phyloP scores from a whole-genome alignment of 164 flowering plant species.

The Stephania japonica region DNA sequence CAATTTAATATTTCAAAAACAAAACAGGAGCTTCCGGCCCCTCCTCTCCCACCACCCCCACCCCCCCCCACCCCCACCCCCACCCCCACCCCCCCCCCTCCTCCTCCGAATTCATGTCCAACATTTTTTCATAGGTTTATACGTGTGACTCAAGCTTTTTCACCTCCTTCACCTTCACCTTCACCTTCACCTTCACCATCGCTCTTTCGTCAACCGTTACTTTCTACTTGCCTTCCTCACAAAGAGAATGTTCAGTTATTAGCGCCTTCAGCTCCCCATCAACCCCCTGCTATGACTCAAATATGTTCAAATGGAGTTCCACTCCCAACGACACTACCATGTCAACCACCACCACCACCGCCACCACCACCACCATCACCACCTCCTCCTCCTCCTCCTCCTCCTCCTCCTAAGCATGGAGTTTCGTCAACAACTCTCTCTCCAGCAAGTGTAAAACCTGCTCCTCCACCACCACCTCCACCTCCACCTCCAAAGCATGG shows the following conservation, averaged over 20 bases:
- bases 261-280: slow-evolving; percentile 9
- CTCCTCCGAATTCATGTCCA: no score
- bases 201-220: neutral
- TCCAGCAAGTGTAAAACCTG: slow-evolving; percentile 10
- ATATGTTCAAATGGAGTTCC: slow-evolving; percentile 8
- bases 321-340: slow-evolving; percentile 16
- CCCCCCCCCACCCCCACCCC: slow-evolving; percentile 21
- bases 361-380: slow-evolving; percentile 28
- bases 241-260: neutral
- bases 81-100: neutral
- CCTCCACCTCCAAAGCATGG: slow-evolving; percentile 23
- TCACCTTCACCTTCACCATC: slow-evolving; percentile 40
- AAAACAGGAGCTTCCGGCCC: neutral
- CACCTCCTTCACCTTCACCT: no score
- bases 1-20: slow-evolving; percentile 15
- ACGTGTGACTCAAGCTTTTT: no score
- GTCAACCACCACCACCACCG: slow-evolving; percentile 9
- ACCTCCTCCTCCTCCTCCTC: no score
- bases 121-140: no score
- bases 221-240: slow-evolving; percentile 10
- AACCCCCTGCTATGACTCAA: slow-evolving; percentile 14
- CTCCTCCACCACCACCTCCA: slow-evolving; percentile 31
- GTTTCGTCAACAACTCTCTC: slow-evolving; percentile 18
- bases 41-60: slow-evolving; percentile 14
- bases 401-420: slow-evolving; percentile 21